Evolutionary conservation across 129 eudicot species (phyloP).

Genomic region (Chrysanthemum seticuspe): DNA sequence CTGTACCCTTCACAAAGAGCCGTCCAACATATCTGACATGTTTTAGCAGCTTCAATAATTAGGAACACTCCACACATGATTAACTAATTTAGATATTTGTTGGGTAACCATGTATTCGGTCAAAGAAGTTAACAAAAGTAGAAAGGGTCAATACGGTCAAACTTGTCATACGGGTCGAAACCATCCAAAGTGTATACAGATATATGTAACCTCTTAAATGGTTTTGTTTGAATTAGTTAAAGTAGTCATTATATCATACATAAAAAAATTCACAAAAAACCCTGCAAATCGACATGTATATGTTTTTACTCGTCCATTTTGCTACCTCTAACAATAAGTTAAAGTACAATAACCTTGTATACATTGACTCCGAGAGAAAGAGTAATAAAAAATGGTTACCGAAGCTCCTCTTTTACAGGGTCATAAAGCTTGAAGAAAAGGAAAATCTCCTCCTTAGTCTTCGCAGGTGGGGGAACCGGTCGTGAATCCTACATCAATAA

Average conservation of each 20-base stretch:
- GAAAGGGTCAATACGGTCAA: no score
- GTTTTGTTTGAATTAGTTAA: no score
- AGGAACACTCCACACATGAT: no score
- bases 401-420: slow-evolving; percentile 79
- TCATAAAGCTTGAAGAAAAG: slow-evolving; percentile 84
- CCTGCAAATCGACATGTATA: no score
- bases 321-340: background rate
- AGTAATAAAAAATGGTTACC: slow-evolving; percentile 37
- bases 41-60: background rate
- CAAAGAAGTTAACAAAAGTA: no score
- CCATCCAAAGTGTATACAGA: no score
- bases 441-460: slow-evolving; percentile 81
- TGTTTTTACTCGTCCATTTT: background rate
- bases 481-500: slow-evolving; percentile 57
- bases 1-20: slow-evolving; percentile 64
- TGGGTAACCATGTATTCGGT: background rate
- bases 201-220: no score
- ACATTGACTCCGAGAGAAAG: background rate
- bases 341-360: background rate
- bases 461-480: slow-evolving; percentile 66
- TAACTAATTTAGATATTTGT: background rate
- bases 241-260: no score
- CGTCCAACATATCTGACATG: slow-evolving; percentile 72
- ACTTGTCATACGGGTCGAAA: no score
- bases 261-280: no score